These are phyloP conservation scores for Heliophila coronopifolia DNA, from an alignment of 441 rosid species.

Conservation along the genomic window DNA sequence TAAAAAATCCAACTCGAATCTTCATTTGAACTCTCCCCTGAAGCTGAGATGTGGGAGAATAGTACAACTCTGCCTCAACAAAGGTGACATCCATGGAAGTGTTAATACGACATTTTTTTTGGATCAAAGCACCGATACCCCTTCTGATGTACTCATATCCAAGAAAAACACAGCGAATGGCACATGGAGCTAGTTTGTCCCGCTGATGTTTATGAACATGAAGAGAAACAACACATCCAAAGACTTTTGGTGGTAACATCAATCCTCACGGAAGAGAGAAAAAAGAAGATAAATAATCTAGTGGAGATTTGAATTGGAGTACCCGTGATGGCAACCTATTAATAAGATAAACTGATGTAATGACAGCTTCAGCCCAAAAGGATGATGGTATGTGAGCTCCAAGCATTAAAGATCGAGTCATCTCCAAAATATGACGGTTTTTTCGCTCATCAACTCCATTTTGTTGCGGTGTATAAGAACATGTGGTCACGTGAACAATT, in stretches of 20 bases:
- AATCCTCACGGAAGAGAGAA: neutral
- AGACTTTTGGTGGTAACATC: neutral
- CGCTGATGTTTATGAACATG: neutral
- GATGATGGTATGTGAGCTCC: neutral
- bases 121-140: neutral
- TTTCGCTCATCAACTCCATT: neutral
- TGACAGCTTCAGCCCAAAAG: neutral
- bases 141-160: neutral
- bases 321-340: neutral
- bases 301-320: neutral
- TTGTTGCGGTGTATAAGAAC: neutral
- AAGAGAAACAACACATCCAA: neutral
- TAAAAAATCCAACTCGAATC: neutral
- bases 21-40: neutral
- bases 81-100: neutral
- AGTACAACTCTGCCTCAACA: neutral
- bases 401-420: neutral
- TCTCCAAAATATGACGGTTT: neutral
- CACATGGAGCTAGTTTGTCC: neutral
- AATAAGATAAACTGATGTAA: neutral
- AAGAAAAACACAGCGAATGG: neutral
- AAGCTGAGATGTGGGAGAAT: neutral
- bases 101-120: neutral
- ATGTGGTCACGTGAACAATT: neutral
- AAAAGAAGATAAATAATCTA: no score